Evolutionary conservation across 2,329 filamentous ascomycete species (phyloP).

Genomic region (Penicillium sp.): DNA sequence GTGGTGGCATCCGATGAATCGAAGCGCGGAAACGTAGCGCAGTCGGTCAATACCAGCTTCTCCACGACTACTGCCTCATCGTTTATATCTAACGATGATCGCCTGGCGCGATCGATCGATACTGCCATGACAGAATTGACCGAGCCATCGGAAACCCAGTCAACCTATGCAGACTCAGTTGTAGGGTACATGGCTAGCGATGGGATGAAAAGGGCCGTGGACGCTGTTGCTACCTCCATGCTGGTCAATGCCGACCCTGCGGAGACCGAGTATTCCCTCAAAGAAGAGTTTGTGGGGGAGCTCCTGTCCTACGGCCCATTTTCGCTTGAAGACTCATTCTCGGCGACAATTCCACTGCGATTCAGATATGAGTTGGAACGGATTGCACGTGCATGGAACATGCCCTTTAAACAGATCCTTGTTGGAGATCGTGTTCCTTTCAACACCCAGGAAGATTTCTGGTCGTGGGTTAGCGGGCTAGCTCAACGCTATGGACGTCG

Average conservation of each 20-base stretch:
- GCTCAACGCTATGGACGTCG: conserved; percentile 22
- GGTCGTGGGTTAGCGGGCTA: conserved; percentile 31
- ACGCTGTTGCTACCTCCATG: conserved; percentile 7
- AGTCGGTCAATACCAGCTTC: conserved; percentile 24
- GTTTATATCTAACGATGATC: conserved; percentile 13
- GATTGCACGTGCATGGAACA: conserved; percentile 30
- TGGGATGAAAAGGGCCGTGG: conserved; percentile 13
- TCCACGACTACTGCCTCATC: conserved; percentile 20
- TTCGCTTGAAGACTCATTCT: conserved; percentile 26
- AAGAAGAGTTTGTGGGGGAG: conserved; percentile 27
- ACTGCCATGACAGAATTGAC: conserved; percentile 32
- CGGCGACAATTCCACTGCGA: conserved; percentile 30
- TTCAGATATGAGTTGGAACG: conserved; percentile 41
- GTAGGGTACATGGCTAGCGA: conserved; percentile 22
- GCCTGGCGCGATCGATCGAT: conserved; percentile 26
- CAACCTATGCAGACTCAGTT: conserved; percentile 29
- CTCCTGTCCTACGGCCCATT: conserved; percentile 39
- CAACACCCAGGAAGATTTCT: conserved; percentile 33
- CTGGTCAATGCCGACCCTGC: conserved; percentile 1
- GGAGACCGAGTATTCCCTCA: conserved; percentile 14
- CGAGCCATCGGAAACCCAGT: conserved; percentile 25
- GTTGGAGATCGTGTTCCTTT: conserved; percentile 24
- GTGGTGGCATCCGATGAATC: conserved; percentile 15
- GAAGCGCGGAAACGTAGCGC: conserved; percentile 19
- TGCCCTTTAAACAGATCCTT: conserved; percentile 30